These are phyloP conservation scores for Hippophae tibetana DNA, from an alignment of 306 rosid species.

Conservation along the genomic window DNA sequence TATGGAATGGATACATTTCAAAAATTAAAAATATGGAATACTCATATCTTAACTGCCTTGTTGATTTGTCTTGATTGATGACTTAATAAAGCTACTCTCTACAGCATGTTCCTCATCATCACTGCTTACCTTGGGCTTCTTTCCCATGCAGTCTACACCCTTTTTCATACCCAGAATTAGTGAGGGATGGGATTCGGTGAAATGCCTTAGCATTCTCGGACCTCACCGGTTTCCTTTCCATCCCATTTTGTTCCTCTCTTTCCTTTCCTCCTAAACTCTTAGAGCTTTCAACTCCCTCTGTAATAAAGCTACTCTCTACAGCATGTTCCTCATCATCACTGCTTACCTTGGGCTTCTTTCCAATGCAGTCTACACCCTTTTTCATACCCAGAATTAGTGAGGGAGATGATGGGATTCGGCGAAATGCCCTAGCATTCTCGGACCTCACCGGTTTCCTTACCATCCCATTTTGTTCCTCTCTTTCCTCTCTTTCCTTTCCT, in stretches of 20 bases:
- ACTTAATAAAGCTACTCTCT: conserved; percentile 41
- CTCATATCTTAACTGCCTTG: conserved; percentile 53
- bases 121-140: conserved; percentile 44
- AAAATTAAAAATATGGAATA: not conserved
- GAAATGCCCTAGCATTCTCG: conserved; percentile 63
- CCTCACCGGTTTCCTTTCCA: conserved; percentile 43
- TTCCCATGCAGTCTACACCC: conserved; percentile 61
- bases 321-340: conserved; percentile 37
- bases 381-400: conserved; percentile 62
- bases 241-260: conserved; percentile 28
- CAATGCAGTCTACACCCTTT: conserved; percentile 60
- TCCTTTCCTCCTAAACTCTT: conserved; percentile 36
- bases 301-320: conserved; percentile 36
- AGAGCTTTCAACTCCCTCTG: conserved; percentile 28
- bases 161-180: conserved; percentile 62
- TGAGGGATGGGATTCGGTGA: conserved; percentile 81
- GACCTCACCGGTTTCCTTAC: conserved; percentile 51
- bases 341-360: conserved; percentile 50
- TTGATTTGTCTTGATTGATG: conserved; percentile 58
- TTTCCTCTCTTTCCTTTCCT: conserved; percentile 40
- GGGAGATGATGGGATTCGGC: conserved; percentile 93
- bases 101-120: conserved; percentile 36
- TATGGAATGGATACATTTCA: not conserved
- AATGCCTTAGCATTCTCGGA: conserved; percentile 68
- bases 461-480: conserved; percentile 27